These are phyloP conservation scores for Mortierella sp. DNA, from an alignment of 371 early-diverging fungal genomes.

Conservation along the genomic window DNA sequence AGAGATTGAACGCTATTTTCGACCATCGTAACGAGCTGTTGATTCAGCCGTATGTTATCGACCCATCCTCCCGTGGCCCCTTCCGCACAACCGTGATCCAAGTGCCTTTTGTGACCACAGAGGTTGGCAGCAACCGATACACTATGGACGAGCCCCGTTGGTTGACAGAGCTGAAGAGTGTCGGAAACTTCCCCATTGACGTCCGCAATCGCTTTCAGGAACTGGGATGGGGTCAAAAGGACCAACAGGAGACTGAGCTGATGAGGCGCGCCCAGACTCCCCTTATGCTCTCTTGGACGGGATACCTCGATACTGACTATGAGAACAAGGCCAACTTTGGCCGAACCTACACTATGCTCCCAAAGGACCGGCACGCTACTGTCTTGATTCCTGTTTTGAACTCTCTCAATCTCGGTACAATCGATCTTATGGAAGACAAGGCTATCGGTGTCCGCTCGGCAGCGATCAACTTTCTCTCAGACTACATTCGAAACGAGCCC, in stretches of 20 bases:
- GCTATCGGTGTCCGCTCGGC: conserved; percentile 63
- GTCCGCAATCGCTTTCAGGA: conserved; percentile 72
- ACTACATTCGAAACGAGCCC: conserved; percentile 73
- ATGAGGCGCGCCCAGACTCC: conserved; percentile 68
- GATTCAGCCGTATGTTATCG: conserved; percentile 67
- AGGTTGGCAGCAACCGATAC: conserved; percentile 72
- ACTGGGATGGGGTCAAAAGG: conserved; percentile 74
- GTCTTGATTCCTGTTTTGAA: conserved; percentile 66
- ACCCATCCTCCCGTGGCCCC: conserved; percentile 64
- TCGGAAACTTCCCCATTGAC: conserved; percentile 70
- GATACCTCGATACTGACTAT: conserved; percentile 69
- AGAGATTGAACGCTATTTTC: conserved; percentile 62
- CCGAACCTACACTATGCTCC: conserved; percentile 26
- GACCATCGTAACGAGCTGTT: conserved; percentile 70
- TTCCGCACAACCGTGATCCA: conserved; percentile 69
- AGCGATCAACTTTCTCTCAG: conserved; percentile 63
- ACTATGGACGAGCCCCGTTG: conserved; percentile 74
- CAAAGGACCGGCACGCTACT: conserved; percentile 49
- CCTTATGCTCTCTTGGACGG: conserved; percentile 65
- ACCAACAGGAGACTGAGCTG: conserved; percentile 68
- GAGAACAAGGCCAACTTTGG: conserved; percentile 57
- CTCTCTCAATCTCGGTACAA: conserved; percentile 62
- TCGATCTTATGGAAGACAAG: conserved; percentile 68
- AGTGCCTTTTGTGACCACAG: conserved; percentile 72
- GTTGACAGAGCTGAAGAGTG: conserved; percentile 69